Base-by-base conservation (phyloP, 768 basidiomycete species). In the Rhodosporidiobolus sp. region DNA sequence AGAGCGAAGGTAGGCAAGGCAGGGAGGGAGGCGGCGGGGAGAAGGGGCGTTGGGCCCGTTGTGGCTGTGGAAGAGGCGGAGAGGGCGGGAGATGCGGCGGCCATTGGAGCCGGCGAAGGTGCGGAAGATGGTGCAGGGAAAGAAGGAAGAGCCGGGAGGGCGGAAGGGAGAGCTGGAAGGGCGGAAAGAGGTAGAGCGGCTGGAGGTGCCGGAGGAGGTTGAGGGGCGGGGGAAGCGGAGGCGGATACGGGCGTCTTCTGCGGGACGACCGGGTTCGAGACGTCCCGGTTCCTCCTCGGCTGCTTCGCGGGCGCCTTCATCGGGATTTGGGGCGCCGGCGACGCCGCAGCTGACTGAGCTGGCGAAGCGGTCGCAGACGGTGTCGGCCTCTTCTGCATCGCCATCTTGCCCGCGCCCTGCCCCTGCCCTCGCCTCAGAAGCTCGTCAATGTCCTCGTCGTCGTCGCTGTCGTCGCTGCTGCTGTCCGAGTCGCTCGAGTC, bases 381-480 rank as follows among this genome's bases (percentile, higher is more conserved):
- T 22, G 43, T n/a, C 8, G 38, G 22, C 24, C 35, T 20, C 20
- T 48, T 32, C 35, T 64, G 53, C 28, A 48, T 50, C 8, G 45
- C 24, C 9, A 38, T 54, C 34, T 70, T 70, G 5, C 63, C 63
- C 3, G 56, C 63, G 4, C 59, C 52, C 8, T 46, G n/a, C 4
- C 59, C 52, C 8, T 46, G n/a, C 4, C 43, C 53, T 22, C 30
- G 28, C 24, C 28, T 22, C 19, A 48, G 14, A 14, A 26, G 22
- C 10, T n/a, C 52, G 53, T 61, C 64, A 48, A 28, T 20, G 38
- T 50, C 65, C 24, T 24, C 28, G 45, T 52, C 65, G 9, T 66
- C 65, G 45, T 46, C 61, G 61, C 53, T 35, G 28, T 62, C 59
- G 46, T 45, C 62, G 35, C 53, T 59, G 57, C 43, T 28, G 35